Percentiles rank a stretch among this genome's conserved stretches.
Evolutionary conservation across 2,329 filamentous ascomycete genomes (phyloP).

Genomic region (Byssothecium circinans): DNA sequence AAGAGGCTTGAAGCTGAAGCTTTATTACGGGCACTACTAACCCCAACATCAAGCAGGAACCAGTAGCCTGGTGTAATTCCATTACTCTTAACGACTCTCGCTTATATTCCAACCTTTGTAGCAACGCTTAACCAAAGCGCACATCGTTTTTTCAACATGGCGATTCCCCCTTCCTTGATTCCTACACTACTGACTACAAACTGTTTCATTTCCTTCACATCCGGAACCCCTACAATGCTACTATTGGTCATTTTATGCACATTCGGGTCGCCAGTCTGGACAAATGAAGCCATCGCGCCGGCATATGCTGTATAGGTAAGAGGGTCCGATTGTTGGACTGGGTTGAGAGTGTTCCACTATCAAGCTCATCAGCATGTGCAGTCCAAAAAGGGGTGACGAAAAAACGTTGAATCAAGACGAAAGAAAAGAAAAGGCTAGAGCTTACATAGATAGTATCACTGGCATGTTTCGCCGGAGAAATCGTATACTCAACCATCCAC

Average conservation of each 20-base stretch:
- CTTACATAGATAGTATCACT: slow-evolving; percentile 60
- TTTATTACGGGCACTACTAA: too few species aligned
- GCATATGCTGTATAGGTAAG: slow-evolving; percentile 60
- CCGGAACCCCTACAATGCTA: slow-evolving; percentile 51
- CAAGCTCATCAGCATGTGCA: not conserved
- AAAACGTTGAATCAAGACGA: not conserved
- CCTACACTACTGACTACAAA: slow-evolving; percentile 55
- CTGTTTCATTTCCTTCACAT: slow-evolving; percentile 47
- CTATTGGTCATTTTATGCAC: slow-evolving; percentile 56
- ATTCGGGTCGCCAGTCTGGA: slow-evolving; percentile 62
- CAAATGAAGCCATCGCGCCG: slow-evolving; percentile 63
- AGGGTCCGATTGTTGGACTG: slow-evolving; percentile 55
- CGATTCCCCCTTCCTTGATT: slow-evolving; percentile 46
- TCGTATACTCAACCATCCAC: slow-evolving; percentile 63
- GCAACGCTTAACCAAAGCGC: slow-evolving; percentile 57
- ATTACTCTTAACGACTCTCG: too few species aligned
- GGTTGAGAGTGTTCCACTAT: slow-evolving; percentile 59
- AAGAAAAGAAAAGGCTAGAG: slow-evolving; percentile 7
- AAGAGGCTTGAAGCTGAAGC: too few species aligned
- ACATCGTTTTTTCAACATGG: slow-evolving; percentile 52
- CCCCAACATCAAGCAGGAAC: too few species aligned
- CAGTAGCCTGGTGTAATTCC: too few species aligned
- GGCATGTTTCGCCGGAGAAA: slow-evolving; percentile 61
- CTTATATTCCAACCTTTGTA: slow-evolving; percentile 48
- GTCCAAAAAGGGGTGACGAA: too few species aligned